Evolutionary conservation across 2,329 filamentous ascomycete genomes (phyloP).

Genomic region (Pseudogymnoascus sp.): DNA sequence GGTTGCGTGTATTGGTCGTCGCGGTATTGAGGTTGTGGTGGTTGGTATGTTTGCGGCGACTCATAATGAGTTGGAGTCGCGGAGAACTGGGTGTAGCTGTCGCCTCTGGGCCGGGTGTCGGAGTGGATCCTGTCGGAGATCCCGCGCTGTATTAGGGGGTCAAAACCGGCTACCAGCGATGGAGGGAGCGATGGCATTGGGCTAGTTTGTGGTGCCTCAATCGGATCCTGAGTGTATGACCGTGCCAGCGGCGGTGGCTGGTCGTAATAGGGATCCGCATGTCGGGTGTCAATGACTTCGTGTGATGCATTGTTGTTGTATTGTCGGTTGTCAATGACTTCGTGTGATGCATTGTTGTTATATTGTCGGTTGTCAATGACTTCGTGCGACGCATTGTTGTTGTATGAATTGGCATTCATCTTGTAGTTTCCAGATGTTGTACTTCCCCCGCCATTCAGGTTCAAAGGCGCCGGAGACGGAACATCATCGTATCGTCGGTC

Average conservation of each 20-base stretch:
- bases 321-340: not conserved
- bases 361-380: not conserved
- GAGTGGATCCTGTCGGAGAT: conserved; percentile 51
- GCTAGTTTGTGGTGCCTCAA: conserved; percentile 13
- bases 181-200: conserved; percentile 46
- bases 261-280: not conserved
- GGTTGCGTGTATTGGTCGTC: not conserved
- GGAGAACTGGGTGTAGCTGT: conserved; percentile 34
- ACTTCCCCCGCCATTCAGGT: conserved; percentile 13
- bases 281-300: not conserved
- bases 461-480: conserved; percentile 27
- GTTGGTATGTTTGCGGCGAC: not conserved
- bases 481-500: conserved; percentile 24
- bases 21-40: not conserved
- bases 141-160: conserved; percentile 48
- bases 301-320: too few relatives aligned
- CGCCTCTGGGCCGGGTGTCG: conserved; percentile 38
- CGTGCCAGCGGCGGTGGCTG: not conserved
- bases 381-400: not conserved
- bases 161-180: conserved; percentile 54
- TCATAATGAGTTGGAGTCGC: not conserved
- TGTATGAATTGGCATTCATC: not conserved
- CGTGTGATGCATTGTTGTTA: too few relatives aligned
- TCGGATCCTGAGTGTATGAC: conserved; percentile 15
- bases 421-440: not conserved